phyloP scores from a whole-genome alignment of 352 stramenopile genomes.

The Phytophthora fragariaefolia region DNA sequence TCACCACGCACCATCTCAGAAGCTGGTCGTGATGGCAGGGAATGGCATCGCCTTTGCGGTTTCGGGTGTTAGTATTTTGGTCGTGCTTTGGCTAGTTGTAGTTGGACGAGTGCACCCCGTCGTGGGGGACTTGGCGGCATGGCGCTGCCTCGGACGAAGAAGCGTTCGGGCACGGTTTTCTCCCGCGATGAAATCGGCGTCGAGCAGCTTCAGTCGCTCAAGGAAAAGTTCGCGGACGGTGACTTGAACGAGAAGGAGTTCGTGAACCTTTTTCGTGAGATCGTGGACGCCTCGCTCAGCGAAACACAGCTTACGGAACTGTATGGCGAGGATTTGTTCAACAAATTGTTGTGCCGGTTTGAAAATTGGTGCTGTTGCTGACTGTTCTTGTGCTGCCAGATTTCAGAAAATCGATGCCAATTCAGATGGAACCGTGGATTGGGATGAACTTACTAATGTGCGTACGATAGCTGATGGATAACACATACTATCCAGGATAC shows the following conservation, averaged over 20 bases:
- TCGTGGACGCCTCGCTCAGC: conserved; percentile 78
- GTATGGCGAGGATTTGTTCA: conserved; percentile 36
- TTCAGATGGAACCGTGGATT: conserved; percentile 87
- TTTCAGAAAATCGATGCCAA: conserved; percentile 92
- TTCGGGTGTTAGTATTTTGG: conserved; percentile 27
- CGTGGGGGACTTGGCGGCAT: conserved; percentile 10
- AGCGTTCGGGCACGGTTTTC: conserved; percentile 69
- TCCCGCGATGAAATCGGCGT: conserved; percentile 84
- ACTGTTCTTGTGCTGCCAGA: conserved; percentile 29
- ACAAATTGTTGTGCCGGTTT: no score
- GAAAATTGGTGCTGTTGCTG: not conserved
- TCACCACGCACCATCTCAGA: no score
- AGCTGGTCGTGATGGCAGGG: no score
- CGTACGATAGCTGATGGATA: no score
- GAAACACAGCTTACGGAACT: conserved; percentile 83
- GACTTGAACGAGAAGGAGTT: conserved; percentile 89
- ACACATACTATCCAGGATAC: no score
- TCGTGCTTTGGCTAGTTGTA: no score
- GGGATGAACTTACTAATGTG: conserved; percentile 91
- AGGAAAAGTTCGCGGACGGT: conserved; percentile 85
- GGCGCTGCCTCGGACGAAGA: conserved; percentile 38
- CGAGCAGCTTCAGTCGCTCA: conserved; percentile 83
- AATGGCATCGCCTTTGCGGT: conserved; percentile 14
- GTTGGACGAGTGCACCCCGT: not conserved
- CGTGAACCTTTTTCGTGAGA: conserved; percentile 83